Percentiles rank a stretch among this genome's conserved stretches.
Evolutionary conservation across 2,329 filamentous ascomycete species (phyloP).

Genomic region (Beauveria rudraprayagi): DNA sequence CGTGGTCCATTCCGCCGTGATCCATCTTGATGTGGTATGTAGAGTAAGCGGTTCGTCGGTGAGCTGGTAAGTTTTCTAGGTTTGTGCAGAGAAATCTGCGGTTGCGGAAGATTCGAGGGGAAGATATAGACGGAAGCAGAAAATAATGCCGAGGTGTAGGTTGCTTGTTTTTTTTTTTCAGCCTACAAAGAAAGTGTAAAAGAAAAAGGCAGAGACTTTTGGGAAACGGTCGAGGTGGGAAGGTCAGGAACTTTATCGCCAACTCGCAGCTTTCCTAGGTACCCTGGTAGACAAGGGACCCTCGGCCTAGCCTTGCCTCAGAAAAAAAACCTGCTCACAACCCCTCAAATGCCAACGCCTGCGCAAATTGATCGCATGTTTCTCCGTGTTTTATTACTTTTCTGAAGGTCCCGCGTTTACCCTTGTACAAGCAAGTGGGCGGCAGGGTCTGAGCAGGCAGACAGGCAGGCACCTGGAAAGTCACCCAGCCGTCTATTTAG

Average conservation of each 20-base stretch:
- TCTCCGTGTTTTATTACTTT: background rate
- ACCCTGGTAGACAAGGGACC: background rate
- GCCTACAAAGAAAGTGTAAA: background rate
- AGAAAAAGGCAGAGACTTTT: background rate
- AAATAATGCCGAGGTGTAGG: no score
- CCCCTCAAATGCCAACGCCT: background rate
- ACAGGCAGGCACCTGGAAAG: no score
- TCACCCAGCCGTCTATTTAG: no score
- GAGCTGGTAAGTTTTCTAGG: background rate
- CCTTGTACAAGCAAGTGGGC: no score
- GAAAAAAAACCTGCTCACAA: constrained; percentile 7
- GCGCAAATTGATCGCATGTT: background rate
- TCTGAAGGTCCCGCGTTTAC: background rate
- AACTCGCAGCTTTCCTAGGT: background rate
- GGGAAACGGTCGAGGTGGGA: background rate
- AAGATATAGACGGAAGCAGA: background rate
- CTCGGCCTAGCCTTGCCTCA: background rate
- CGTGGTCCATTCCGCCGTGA: constrained; percentile 14
- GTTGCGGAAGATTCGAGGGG: no score
- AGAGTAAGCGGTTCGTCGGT: no score
- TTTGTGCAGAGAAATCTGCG: no score
- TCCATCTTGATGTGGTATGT: background rate
- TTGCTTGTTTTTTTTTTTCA: background rate
- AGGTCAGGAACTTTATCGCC: background rate
- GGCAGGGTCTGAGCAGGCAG: no score